Evolutionary conservation across 148 eudicot species (phyloP).

Genomic region (Dysphania ambrosioides): DNA sequence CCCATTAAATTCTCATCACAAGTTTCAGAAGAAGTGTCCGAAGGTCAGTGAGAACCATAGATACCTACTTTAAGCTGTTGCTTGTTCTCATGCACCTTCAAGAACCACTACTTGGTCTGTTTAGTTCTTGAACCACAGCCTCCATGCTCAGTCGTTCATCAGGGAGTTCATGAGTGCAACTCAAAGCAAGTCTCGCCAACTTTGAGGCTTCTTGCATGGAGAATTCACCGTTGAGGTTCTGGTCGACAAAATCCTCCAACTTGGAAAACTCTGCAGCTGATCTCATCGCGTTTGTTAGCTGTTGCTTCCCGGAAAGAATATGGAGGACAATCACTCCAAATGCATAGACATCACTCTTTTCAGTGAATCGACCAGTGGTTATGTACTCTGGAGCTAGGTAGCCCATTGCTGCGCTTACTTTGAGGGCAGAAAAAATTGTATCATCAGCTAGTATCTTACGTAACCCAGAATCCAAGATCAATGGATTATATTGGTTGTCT

Average conservation of each 20-base stretch:
- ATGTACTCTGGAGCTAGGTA: slow-evolving; percentile 93
- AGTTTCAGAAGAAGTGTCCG: neutral
- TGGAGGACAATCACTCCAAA: slow-evolving; percentile 81
- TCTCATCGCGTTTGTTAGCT: slow-evolving; percentile 44
- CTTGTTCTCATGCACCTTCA: neutral
- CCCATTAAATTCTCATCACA: neutral
- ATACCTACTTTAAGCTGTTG: neutral
- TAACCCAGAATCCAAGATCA: slow-evolving; percentile 72
- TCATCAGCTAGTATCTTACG: slow-evolving; percentile 91
- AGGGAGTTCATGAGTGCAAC: slow-evolving; percentile 65
- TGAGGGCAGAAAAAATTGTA: slow-evolving; percentile 75
- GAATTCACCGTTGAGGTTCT: slow-evolving; percentile 52
- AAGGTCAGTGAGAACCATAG: neutral
- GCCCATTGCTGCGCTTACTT: slow-evolving; percentile 89
- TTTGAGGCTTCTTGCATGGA: slow-evolving; percentile 41
- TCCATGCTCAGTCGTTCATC: slow-evolving; percentile 63
- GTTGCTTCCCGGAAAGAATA: slow-evolving; percentile 64
- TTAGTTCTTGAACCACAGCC: slow-evolving; percentile 48
- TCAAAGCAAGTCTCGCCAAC: slow-evolving; percentile 51
- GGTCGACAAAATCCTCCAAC: slow-evolving; percentile 62
- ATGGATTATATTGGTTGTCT: slow-evolving; percentile 53
- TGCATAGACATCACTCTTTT: slow-evolving; percentile 86
- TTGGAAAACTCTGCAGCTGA: slow-evolving; percentile 47
- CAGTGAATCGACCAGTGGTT: slow-evolving; percentile 87
- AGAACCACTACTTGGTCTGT: slow-evolving; percentile 27